phyloP scores from a whole-genome alignment of 2,329 filamentous ascomycete genomes.

The Ceratocystis lukuohia region DNA sequence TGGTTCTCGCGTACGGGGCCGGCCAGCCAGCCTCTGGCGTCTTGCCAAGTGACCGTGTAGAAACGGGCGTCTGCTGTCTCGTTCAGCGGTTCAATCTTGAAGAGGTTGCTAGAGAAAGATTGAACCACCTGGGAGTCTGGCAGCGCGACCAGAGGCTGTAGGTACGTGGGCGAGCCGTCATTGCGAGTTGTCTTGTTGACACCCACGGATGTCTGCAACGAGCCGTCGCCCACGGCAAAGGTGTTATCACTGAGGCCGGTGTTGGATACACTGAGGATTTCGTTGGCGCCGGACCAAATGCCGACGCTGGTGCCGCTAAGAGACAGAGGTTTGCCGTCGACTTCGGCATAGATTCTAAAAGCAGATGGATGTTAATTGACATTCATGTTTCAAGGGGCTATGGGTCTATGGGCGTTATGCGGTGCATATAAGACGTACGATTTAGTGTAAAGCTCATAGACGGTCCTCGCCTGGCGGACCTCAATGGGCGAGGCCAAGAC shows the following conservation, averaged over 20 bases:
- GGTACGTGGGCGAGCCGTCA: background rate
- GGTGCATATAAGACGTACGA: conserved; percentile 4
- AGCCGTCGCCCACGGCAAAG: background rate
- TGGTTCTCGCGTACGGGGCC: conserved; percentile 3
- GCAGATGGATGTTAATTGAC: background rate
- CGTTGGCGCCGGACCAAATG: conserved; percentile 10
- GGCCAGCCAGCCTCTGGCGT: conserved; percentile 12
- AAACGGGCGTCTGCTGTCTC: background rate
- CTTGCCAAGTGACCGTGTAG: conserved; percentile 10
- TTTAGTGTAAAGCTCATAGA: conserved; percentile 10
- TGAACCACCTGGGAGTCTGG: background rate
- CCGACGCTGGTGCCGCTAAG: conserved; percentile 1
- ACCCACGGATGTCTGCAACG: background rate
- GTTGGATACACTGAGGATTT: conserved; percentile 8
- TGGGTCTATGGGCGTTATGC: background rate
- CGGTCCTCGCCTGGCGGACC: background rate
- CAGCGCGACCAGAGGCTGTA: background rate
- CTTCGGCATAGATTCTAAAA: conserved; percentile 1
- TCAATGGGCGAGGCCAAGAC: conserved; percentile 11
- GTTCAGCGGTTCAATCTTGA: background rate
- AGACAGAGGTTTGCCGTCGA: conserved; percentile 15
- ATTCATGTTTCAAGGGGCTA: background rate
- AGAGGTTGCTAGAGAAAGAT: conserved; percentile 1
- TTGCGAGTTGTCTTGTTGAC: conserved; percentile 7
- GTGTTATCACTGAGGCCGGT: background rate